Conservation (phyloP, 805 yeast species). For the Nakazawaea wickerhamii region DNA sequence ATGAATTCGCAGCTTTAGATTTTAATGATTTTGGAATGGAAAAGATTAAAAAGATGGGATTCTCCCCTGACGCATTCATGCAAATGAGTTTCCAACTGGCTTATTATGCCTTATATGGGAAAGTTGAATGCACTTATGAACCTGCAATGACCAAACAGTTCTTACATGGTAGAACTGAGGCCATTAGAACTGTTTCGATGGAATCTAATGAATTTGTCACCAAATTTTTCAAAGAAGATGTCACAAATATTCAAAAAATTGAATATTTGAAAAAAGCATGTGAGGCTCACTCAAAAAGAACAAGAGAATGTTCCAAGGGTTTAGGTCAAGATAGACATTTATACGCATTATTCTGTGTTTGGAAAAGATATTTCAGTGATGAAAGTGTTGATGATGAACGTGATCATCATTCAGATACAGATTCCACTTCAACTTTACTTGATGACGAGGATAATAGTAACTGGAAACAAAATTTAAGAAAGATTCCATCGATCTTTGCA, state of each 20-base stretch:
- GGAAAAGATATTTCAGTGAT: slow-evolving; percentile 57
- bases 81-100: slow-evolving; percentile 94
- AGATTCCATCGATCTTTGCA: slow-evolving; percentile 71
- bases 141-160: slow-evolving; percentile 93
- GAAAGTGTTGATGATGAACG: slow-evolving; percentile 20
- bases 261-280: slow-evolving; percentile 65
- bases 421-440: slow-evolving; percentile 26
- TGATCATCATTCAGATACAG: slow-evolving; percentile 22
- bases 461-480: slow-evolving; percentile 22
- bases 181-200: slow-evolving; percentile 76
- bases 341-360: slow-evolving; percentile 80
- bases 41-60: slow-evolving; percentile 75
- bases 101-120: slow-evolving; percentile 86
- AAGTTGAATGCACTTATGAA: slow-evolving; percentile 89
- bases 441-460: slow-evolving; percentile 16
- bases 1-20: slow-evolving; percentile 78
- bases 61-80: slow-evolving; percentile 90
- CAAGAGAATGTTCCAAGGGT: slow-evolving; percentile 67
- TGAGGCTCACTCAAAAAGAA: slow-evolving; percentile 56
- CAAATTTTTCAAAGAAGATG: slow-evolving; percentile 67
- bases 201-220: slow-evolving; percentile 81
- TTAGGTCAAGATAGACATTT: slow-evolving; percentile 91
- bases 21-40: slow-evolving; percentile 70
- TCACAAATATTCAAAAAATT: slow-evolving; percentile 54
- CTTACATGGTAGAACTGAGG: slow-evolving; percentile 90